These are phyloP conservation scores for Trypanosomatidae sp. DNA, from an alignment of 208 protist genomes.

Conservation along the genomic window DNA sequence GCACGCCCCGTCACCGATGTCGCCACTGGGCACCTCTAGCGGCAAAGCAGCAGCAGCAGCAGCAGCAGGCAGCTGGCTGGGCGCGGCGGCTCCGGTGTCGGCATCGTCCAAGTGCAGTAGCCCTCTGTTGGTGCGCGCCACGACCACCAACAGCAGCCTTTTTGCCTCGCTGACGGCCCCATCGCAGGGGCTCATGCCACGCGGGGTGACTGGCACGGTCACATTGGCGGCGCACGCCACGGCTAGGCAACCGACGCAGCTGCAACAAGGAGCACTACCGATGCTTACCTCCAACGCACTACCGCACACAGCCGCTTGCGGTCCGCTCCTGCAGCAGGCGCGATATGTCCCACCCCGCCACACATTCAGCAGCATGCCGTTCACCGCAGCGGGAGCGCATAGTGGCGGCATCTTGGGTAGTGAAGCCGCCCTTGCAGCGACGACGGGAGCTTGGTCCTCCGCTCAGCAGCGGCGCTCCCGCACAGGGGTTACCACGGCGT, in stretches of 20 bases:
- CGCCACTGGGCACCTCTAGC: neutral
- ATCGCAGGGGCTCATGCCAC: conserved; percentile 17
- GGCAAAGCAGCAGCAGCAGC: neutral
- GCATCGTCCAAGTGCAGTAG: conserved; percentile 7
- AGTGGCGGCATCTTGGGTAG: neutral
- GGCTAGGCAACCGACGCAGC: conserved; percentile 1
- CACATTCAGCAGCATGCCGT: neutral
- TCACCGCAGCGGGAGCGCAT: neutral
- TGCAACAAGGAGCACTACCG: neutral
- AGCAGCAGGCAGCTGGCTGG: neutral
- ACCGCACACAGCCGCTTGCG: neutral
- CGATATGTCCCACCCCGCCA: neutral
- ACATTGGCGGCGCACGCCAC: neutral
- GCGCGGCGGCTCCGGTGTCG: neutral
- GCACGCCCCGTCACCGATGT: conserved; percentile 3
- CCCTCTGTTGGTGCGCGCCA: conserved; percentile 23
- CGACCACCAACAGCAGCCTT: conserved; percentile 16
- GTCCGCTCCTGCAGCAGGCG: neutral
- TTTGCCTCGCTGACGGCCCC: conserved; percentile 22
- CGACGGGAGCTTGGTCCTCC: neutral
- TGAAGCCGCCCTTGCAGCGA: neutral
- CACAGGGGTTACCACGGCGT: neutral
- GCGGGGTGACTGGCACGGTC: neutral
- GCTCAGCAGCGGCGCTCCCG: conserved; percentile 2
- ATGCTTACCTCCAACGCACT: conserved; percentile 7